Evolutionary conservation across 2,329 filamentous ascomycete genomes (phyloP).

Genomic region (Fulvia fulva): DNA sequence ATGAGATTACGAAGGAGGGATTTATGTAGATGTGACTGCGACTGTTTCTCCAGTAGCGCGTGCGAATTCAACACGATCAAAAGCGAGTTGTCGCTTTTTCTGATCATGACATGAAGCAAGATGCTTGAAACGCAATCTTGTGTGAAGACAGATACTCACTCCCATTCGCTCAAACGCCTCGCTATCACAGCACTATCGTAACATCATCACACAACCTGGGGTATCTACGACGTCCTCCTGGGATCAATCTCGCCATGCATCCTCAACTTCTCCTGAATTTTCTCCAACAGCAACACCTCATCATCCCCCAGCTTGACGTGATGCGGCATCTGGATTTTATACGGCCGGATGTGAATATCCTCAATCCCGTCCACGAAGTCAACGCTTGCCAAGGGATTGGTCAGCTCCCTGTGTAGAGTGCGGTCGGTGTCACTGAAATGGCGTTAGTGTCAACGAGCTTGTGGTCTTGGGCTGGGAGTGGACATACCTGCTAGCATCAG

Average conservation of each 20-base stretch:
- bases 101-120: too few species aligned
- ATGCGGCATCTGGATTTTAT: slow-evolving; percentile 34
- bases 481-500: slow-evolving; percentile 17
- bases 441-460: neutral
- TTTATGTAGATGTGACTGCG: too few species aligned
- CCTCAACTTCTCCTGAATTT: slow-evolving; percentile 33
- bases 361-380: slow-evolving; percentile 17
- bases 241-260: slow-evolving; percentile 11
- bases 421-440: slow-evolving; percentile 10
- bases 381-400: slow-evolving; percentile 7
- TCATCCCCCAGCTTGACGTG: slow-evolving; percentile 35
- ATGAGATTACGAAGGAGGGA: too few species aligned
- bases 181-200: neutral
- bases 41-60: too few species aligned
- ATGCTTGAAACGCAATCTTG: too few species aligned
- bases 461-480: neutral
- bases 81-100: too few species aligned
- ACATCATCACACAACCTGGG: neutral
- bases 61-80: too few species aligned
- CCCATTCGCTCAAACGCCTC: neutral
- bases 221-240: neutral
- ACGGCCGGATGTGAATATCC: slow-evolving; percentile 32
- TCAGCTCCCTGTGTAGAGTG: slow-evolving; percentile 19
- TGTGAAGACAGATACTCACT: too few species aligned
- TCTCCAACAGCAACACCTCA: slow-evolving; percentile 36